Evolutionary conservation across 768 basidiomycete genomes (phyloP), one percentile per base, ranked within the genome.

Genomic region (Leccinum fibrillosum): DNA sequence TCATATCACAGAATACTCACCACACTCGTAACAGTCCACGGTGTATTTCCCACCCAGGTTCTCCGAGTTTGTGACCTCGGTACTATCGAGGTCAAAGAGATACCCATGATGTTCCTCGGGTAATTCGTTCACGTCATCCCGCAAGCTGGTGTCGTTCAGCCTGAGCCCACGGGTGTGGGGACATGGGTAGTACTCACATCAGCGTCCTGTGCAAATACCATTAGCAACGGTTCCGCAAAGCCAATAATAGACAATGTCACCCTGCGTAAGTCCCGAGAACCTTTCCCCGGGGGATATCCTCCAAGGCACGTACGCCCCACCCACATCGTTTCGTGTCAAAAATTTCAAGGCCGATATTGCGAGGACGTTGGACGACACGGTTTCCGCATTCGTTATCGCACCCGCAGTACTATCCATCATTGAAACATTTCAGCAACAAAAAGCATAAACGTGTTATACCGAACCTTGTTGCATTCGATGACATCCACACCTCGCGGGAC

Each of bases 191-290:
- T 5, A 71, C 80, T 59, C 57, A 80, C 84, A 85, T 70, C 26
- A 86, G 59, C 56, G 73, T 69, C 35, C 82, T 84, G 58, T 1
- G 54, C 23, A 25, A 55, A 47, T n/a, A 49, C 9, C 19, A 52
- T 71, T 35, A 60, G 53, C 32, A 19, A 10, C 5, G 5, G 2
- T 58, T 50, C 42, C 32, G 23, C 34, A 25, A 23, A 32, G 26
- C 37, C 7, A 3, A 47, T 32, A 32, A 32, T 54, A 56, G 49
- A 32, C 30, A 12, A 66, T 76, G 34, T 70, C 64, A 88, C 88
- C 89, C 89, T 54, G 86, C 82, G 63, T 86, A 90, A 10, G 86
- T 73, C 2, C 88, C 89, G 25, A 90, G 59, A 3, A 89, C 82
- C 59, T 83, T 85, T 4, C 88, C 88, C 50, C 56, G 70, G 21